A percentile compares a stretch with the other conserved stretches of the same genome.
phyloP scores from a whole-genome alignment of 1,139 yeast species.

The Saccharomycopsis phalli region DNA sequence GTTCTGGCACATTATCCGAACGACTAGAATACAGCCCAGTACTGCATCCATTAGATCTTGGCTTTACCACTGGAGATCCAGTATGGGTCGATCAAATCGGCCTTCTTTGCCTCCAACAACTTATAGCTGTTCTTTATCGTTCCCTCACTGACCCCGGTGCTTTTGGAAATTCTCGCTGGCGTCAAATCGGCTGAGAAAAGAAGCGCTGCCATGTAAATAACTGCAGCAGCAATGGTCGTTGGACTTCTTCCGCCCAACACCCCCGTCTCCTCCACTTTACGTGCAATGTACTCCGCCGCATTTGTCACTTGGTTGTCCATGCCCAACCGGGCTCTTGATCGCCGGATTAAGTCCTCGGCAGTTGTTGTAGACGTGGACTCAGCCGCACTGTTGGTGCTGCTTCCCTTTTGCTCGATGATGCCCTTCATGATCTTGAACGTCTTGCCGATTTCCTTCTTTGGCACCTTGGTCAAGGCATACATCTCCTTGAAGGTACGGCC shows the following conservation, averaged over 20 bases:
- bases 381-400: constrained; percentile 27
- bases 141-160: constrained; percentile 97
- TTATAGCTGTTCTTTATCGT: constrained; percentile 91
- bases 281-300: constrained; percentile 89
- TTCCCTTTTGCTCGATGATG: constrained; percentile 37
- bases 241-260: constrained; percentile 97
- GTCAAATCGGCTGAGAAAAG: constrained; percentile 63
- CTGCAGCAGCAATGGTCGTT: constrained; percentile 95
- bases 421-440: constrained; percentile 76
- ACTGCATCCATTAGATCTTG: constrained; percentile 38
- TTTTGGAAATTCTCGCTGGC: constrained; percentile 80
- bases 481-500: constrained; percentile 95
- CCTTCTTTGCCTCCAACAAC: constrained; percentile 65
- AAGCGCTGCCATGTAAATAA: constrained; percentile 85
- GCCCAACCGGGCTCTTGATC: constrained; percentile 94
- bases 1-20: too few relatives aligned
- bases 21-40: too few relatives aligned
- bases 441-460: constrained; percentile 87
- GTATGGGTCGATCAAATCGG: constrained; percentile 66
- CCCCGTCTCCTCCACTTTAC: constrained; percentile 82
- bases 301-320: constrained; percentile 76
- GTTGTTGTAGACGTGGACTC: constrained; percentile 81
- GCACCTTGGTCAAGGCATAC: constrained; percentile 91
- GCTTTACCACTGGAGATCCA: constrained; percentile 73
- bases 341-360: constrained; percentile 89